Base-by-base conservation (phyloP, 352 stramenopile genomes). In the Synura sp. region DNA sequence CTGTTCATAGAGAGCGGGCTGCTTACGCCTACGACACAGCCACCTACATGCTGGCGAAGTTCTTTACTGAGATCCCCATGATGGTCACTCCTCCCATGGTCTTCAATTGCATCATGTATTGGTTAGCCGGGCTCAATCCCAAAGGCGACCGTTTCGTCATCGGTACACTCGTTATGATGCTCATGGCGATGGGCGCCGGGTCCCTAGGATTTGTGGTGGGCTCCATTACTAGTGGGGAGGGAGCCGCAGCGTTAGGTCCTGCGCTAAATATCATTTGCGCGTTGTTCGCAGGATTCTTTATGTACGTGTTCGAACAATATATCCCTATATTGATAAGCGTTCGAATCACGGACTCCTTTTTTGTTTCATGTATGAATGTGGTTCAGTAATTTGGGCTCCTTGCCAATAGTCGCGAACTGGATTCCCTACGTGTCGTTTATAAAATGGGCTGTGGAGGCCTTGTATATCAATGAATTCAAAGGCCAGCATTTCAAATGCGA, bases 351-450 rank as follows among this genome's bases (percentile, higher is more conserved):
- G 12, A 63, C 49, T 32, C 29, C 38, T 44, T 17, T 44, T 17
- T 44, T 44, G 7, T 44, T 17, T 44, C 17, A 44, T 44, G 17
- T 17, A 17, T 44, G 7, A 44, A 17, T 44, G 17, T 17, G 7
- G 17, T 44, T 44, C 17, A 44, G 7, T 41, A 70, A 70, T 31
- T 33, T 70, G 32, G 27, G 38, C 22, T 70, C 57, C 3, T 22
- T 70, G 9, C 57, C 57, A 34, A n/a, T 70, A 29, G 57, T 70
- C 2, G 57, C 57, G 5, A 33, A 70, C 5, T 70, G 12, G 57
- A 41, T 70, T 42, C 57, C 57, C 38, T 70, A 70, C 57, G 7
- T 41, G 5, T 34, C 7, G 5, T 70, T 70, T 31, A 70, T 70
- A 1, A 7, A 25, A 70, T 70, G 57, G 57, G n/a, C 19, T 29